phyloP scores from a whole-genome alignment of 306 rosid species.

The Oemleria cerasiformis region DNA sequence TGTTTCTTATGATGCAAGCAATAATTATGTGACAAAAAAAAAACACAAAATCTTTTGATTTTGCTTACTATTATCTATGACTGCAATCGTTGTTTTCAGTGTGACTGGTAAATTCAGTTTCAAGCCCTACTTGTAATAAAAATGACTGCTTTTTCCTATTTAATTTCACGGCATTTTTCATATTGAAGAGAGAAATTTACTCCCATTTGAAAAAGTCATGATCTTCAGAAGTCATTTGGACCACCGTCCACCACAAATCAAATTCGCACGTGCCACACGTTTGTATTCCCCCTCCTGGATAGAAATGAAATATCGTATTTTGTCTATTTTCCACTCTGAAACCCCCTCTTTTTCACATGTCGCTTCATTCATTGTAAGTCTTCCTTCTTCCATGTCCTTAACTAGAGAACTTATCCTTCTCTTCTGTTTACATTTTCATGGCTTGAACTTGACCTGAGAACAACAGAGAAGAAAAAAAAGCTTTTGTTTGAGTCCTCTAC shows the following conservation, averaged over 20 bases:
- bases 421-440: neutral
- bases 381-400: neutral
- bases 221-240: neutral
- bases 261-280: constrained; percentile 27
- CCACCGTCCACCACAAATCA: neutral
- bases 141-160: neutral
- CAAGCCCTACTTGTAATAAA: neutral
- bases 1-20: constrained; percentile 33
- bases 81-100: neutral
- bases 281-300: neutral
- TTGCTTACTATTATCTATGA: constrained; percentile 1
- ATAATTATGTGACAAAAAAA: constrained; percentile 17
- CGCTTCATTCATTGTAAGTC: neutral
- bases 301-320: neutral
- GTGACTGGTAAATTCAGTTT: neutral
- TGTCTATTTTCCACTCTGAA: neutral
- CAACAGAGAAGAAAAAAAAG: neutral
- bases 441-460: neutral
- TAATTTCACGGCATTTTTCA: neutral
- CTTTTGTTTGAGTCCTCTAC: neutral
- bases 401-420: neutral
- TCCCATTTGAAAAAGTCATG: too few relatives aligned
- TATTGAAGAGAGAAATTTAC: neutral
- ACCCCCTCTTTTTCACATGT: neutral
- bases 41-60: neutral